Conservation (phyloP, 1,284 basidiomycete genomes). For the Apiotrichum sp. region DNA sequence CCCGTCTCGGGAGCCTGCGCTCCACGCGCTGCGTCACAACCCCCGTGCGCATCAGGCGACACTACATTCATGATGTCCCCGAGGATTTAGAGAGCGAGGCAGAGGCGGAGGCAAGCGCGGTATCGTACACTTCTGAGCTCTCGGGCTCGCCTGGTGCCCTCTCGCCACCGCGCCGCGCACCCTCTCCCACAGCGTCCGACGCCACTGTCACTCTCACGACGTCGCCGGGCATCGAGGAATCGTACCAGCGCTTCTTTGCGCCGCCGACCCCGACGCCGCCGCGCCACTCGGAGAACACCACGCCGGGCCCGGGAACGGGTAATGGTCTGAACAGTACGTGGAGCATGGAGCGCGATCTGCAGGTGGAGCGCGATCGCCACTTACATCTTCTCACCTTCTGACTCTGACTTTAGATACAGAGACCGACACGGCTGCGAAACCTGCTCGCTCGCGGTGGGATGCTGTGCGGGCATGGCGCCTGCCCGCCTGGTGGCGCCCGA, state of each 20-base stretch:
- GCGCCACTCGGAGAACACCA: not conserved
- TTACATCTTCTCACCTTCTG: no score
- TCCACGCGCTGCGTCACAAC: not conserved
- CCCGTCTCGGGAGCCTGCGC: not conserved
- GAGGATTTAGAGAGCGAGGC: slow-evolving; percentile 1
- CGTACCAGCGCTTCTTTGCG: slow-evolving; percentile 2
- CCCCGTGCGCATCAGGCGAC: not conserved
- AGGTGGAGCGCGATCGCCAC: no score
- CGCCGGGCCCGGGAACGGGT: not conserved
- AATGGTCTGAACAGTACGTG: no score
- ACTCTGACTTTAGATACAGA: no score
- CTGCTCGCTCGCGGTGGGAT: no score
- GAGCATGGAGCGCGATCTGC: no score
- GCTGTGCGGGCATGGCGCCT: not conserved
- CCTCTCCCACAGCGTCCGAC: not conserved
- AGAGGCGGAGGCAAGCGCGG: not conserved
- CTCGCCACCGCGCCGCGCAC: not conserved
- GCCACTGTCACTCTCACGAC: not conserved
- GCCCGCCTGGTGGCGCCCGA: slow-evolving; percentile 24
- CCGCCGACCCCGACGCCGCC: not conserved
- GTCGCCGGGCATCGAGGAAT: not conserved
- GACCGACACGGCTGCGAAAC: no score
- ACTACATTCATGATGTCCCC: not conserved
- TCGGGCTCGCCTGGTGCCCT: slow-evolving; percentile 1
- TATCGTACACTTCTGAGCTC: not conserved